These are phyloP conservation scores for Cylindricascospora bacillispora DNA, from an alignment of 1,139 yeast genomes.

Conservation along the genomic window DNA sequence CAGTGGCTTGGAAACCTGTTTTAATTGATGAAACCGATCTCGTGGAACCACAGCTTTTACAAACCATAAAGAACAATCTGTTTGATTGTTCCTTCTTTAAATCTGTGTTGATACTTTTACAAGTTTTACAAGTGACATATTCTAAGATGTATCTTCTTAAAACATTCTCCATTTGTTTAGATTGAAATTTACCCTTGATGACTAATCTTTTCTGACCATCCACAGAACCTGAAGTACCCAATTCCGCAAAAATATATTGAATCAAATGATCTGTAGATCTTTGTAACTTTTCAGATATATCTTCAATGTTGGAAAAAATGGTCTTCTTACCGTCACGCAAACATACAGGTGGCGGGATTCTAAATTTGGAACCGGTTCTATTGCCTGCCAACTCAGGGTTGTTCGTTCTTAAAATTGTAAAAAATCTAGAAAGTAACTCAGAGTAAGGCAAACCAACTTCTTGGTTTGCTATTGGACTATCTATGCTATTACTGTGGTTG, in stretches of 20 bases:
- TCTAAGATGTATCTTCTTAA: slow-evolving; percentile 93
- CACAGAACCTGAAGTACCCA: slow-evolving; percentile 98
- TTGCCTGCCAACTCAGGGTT: slow-evolving; percentile 98
- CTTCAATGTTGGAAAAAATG: slow-evolving; percentile 89
- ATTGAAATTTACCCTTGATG: slow-evolving; percentile 96
- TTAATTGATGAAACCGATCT: slow-evolving; percentile 95
- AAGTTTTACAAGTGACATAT: slow-evolving; percentile 96
- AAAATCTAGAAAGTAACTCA: slow-evolving; percentile 69
- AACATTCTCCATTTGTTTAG: slow-evolving; percentile 93
- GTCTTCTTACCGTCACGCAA: slow-evolving; percentile 98
- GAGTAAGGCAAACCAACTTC: slow-evolving; percentile 64
- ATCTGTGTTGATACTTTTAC: slow-evolving; percentile 95
- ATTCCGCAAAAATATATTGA: slow-evolving; percentile 92
- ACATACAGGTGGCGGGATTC: slow-evolving; percentile 95
- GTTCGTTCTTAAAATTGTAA: slow-evolving; percentile 72
- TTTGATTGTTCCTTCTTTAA: slow-evolving; percentile 90
- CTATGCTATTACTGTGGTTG: slow-evolving; percentile 10
- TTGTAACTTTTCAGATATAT: slow-evolving; percentile 84
- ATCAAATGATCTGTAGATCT: slow-evolving; percentile 95
- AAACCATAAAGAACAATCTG: slow-evolving; percentile 93
- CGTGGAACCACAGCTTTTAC: slow-evolving; percentile 96
- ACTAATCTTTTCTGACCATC: slow-evolving; percentile 96
- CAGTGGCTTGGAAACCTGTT: slow-evolving; percentile 98
- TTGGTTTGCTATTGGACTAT: slow-evolving; percentile 27
- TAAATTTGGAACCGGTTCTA: slow-evolving; percentile 80